Percentiles rank a stretch among this genome's conserved stretches.
Conservation (phyloP, 2,329 filamentous ascomycete genomes). For the Alternaria conjuncta region DNA sequence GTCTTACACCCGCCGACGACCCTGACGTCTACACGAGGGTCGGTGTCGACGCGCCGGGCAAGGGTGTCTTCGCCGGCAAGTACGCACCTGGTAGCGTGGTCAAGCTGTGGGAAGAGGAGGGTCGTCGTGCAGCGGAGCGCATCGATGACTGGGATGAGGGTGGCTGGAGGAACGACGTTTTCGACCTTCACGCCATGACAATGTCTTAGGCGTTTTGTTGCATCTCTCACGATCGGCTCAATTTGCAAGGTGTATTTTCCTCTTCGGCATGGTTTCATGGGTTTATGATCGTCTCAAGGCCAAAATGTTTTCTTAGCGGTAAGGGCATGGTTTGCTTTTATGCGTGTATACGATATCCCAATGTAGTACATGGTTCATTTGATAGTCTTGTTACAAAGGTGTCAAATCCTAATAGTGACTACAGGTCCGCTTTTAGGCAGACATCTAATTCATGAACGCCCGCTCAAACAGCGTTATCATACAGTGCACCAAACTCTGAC, state of each 20-base stretch:
- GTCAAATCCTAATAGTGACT: background rate
- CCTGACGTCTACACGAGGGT: conserved; percentile 77
- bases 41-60: conserved; percentile 68
- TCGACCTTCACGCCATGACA: conserved; percentile 60
- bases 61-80: conserved; percentile 77
- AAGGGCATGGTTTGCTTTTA: background rate
- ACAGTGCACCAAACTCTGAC: background rate
- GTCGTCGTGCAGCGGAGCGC: conserved; percentile 69
- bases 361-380: background rate
- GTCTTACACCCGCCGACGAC: conserved; percentile 74
- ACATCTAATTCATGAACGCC: background rate
- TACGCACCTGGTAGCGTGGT: conserved; percentile 91
- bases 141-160: conserved; percentile 74
- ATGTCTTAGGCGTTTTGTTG: conserved; percentile 13
- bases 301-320: background rate
- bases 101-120: conserved; percentile 88
- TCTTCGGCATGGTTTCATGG: background rate
- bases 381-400: background rate
- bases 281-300: background rate
- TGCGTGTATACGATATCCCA: background rate
- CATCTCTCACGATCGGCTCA: background rate
- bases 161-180: conserved; percentile 88
- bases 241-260: background rate
- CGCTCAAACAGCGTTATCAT: background rate
- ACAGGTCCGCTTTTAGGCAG: background rate